Base-by-base conservation (phyloP, 2,329 filamentous ascomycete genomes). In the Fusarium gaditjirri region DNA sequence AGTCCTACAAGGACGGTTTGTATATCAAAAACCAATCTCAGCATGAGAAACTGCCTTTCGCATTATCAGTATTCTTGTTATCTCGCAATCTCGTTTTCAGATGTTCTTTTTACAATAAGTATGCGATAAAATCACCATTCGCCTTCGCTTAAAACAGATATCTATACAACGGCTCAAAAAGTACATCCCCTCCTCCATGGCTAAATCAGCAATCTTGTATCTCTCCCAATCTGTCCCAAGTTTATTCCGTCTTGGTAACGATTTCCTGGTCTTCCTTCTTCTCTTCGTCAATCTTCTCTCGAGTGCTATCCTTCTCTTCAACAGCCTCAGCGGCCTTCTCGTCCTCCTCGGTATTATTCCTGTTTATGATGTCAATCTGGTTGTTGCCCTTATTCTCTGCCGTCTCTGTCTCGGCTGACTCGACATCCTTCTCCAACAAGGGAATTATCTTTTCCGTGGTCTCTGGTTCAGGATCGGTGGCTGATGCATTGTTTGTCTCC, bases 91-190 rank as follows among this genome's bases (percentile, higher is more conserved):
- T 62, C 64, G 25, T 47, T 70, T 50, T 53, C 58, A 53, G 46
- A 46, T 65, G 46, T 63, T 65, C 59, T 62, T 62, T 64, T 68
- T 62, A 61, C 66, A 68, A 68, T 63, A 69, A 66, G 68, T 65
- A 70, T 72, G 49, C 59, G 62, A 65, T 67, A 71, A 77, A 76
- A 70, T 76, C 75, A 76, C 76, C 76, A 76, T 78, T 77, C 76
- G 76, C 76, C 75, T 74, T 76, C 76, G 76, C 76, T 78, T 76
- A 71, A 75, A 76, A 77, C 72, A 77, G 75, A 75, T 78, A 78
- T 78, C 76, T 78, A 72, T 75, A 77, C 72, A 76, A 73, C 69
- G 67, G 66, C 62, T 69, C 56, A 66, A 70, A 72, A 64, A 66
- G 39, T 73, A 75, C 72, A 74, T 57, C 59, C 52, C 61, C 72